A percentile compares a stretch with the other conserved stretches of the same genome.
These are phyloP conservation scores for Hyparrhenia diplandra DNA, from an alignment of 176 grass and related monocot genomes.

Conservation along the genomic window DNA sequence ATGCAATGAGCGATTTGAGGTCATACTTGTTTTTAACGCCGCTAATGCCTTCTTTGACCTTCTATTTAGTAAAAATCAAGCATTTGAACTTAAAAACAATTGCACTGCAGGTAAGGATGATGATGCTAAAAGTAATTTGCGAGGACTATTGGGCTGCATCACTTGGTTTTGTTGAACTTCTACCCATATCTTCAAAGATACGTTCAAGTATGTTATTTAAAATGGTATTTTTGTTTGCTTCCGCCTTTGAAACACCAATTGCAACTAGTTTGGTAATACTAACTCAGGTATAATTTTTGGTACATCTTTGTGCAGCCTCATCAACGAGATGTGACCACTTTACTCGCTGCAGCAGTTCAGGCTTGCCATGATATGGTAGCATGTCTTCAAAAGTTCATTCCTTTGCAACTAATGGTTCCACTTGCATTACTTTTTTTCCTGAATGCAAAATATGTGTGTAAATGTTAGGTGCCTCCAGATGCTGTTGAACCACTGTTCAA, in stretches of 20 bases:
- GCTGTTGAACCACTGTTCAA: conserved; percentile 92
- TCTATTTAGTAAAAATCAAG: neutral
- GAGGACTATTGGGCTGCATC: conserved; percentile 81
- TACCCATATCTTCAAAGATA: conserved; percentile 93
- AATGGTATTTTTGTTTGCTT: neutral
- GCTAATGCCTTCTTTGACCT: neutral
- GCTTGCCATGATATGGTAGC: conserved; percentile 95
- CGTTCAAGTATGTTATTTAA: conserved; percentile 62
- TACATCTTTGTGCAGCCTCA: conserved; percentile 60
- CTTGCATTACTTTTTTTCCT: neutral
- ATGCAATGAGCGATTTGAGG: conserved; percentile 95
- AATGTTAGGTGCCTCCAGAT: conserved; percentile 87
- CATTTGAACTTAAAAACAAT: conserved; percentile 22
- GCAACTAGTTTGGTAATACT: neutral
- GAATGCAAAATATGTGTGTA: neutral
- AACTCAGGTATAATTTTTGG: neutral
- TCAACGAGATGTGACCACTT: conserved; percentile 87
- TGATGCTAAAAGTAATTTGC: conserved; percentile 91
- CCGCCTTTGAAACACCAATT: neutral
- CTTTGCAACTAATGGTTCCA: neutral
- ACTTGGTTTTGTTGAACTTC: conserved; percentile 78
- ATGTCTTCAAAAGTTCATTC: neutral
- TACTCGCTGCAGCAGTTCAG: conserved; percentile 95
- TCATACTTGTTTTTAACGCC: conserved; percentile 18
- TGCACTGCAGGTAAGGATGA: conserved; percentile 83